Evolutionary conservation across 2,329 filamentous ascomycete species (phyloP), one percentile per base, ranked within the genome.

Genomic region (Stylonectria norvegica): DNA sequence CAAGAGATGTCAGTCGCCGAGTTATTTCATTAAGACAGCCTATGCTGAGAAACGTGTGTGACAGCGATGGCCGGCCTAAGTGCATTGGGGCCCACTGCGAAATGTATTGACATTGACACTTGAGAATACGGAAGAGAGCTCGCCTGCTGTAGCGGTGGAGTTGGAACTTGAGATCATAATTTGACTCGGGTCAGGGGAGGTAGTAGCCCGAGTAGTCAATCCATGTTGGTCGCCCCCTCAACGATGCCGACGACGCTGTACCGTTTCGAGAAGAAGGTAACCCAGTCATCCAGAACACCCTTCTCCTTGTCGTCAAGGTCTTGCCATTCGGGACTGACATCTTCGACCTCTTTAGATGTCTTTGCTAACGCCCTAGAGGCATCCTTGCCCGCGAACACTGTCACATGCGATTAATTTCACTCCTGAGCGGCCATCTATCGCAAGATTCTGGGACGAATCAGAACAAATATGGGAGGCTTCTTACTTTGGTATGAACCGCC

Each of bases 371-470:
- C 93, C 47, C 89, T 81, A n/a, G 93, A 97, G 18, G 93, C 86
- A 59, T 98, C 94, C 61, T 95, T 95, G 47, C 93, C 93, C 3
- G 89, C 86, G 61, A 98, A 98, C 15, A 96, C 93, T 98, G 53
- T 29, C 31, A 25, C 7, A 11, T 6, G 9, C 6, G 6, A 30
- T 30, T 6, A 30, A 14, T 6, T 14, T 30, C 14, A 15, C 15
- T 15, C 8, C 8, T 10, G 12, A 32, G 28, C 15, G 12, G 33
- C 54, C 22, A 56, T 47, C 39, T 19, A 39, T 27, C 19, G 29
- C 14, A 11, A 14, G 12, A 9, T 15, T 9, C 28, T 14, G 8
- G 12, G 16, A 32, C 33, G 18, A 23, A 28, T 18, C 15, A 15
- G 16, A n/a, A 10, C n/a, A 20, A 37, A 28, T 35, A 42, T 43